These are phyloP conservation scores for Angophora floribunda DNA, from an alignment of 345 rosid species.

Conservation along the genomic window DNA sequence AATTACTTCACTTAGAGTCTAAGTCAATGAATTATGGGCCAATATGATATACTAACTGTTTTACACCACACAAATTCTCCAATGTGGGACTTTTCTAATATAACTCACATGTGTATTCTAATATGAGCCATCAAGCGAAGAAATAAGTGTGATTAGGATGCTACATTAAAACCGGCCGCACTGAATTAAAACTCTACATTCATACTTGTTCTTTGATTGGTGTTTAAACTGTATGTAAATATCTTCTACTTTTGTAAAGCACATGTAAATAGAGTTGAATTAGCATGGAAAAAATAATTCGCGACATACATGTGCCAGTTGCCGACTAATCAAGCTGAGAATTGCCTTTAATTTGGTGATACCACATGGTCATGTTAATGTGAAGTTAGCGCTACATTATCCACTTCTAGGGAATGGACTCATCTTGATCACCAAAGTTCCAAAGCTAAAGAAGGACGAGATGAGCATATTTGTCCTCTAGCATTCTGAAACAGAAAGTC, in stretches of 20 bases:
- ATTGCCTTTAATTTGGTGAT: neutral
- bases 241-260: neutral
- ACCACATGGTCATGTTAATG: neutral
- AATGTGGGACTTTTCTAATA: too few relatives aligned
- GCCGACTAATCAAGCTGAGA: neutral
- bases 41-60: too few relatives aligned
- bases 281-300: neutral
- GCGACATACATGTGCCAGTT: neutral
- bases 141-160: neutral
- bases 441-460: neutral
- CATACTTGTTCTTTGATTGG: neutral
- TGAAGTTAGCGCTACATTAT: neutral
- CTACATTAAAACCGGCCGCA: neutral
- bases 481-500: neutral
- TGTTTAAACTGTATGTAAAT: neutral
- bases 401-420: neutral
- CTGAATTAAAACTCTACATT: neutral
- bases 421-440: neutral
- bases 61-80: too few relatives aligned
- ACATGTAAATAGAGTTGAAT: neutral
- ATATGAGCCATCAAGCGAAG: neutral
- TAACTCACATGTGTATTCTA: too few relatives aligned
- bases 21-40: too few relatives aligned
- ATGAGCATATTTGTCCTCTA: neutral
- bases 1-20: too few relatives aligned